Base-by-base conservation (phyloP, 2,329 filamentous ascomycete species). In the Chaetomium strumarium region DNA sequence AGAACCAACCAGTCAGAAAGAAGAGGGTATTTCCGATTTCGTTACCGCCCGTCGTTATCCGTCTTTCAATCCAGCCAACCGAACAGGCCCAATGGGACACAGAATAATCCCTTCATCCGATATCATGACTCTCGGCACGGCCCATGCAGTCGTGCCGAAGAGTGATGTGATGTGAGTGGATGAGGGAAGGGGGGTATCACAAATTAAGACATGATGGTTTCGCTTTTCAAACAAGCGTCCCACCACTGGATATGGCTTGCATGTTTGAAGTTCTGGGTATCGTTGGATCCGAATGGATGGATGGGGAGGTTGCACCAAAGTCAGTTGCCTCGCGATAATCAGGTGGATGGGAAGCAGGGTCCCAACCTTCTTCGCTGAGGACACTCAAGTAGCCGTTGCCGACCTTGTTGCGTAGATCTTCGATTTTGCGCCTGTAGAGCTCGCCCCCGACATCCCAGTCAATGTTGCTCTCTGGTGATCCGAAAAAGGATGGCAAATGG, bases 341-440 rank as follows among this genome's bases (percentile, higher is more conserved):
- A 11, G 70, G 62, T 12, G 66, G 61, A 29, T 61, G 64, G 13
- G 68, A 66, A 42, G 68, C 68, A 7, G 72, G 61, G 56, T 82
- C 76, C 80, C 81, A 84, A 39, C 72, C 76, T 67, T 93, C 88
- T 63, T 96, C 91, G 55, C 87, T 86, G 46, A 97, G 75, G 13
- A 88, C 89, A 57, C 84, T 91, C 37, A 99, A 78, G 79, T 95
- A 99, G 36, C 84, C 87, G 62, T 84, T 89, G 31, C 91, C 91
- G 59, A 96, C 85, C 63, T 92, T 89, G 63, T 86, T 86, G 56
- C 90, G 85, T 49, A 96, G 72, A 3, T 87, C 84, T 68, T 96
- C 90, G 50, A 97, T 86, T 68, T 93, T 93, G 67, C 88, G 88
- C 52, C 87, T 83, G 69, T 96, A 97, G 8, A 88, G 74, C 63